Base-by-base conservation (phyloP, 2,329 filamentous ascomycete species). In the Beauveria caledonica region DNA sequence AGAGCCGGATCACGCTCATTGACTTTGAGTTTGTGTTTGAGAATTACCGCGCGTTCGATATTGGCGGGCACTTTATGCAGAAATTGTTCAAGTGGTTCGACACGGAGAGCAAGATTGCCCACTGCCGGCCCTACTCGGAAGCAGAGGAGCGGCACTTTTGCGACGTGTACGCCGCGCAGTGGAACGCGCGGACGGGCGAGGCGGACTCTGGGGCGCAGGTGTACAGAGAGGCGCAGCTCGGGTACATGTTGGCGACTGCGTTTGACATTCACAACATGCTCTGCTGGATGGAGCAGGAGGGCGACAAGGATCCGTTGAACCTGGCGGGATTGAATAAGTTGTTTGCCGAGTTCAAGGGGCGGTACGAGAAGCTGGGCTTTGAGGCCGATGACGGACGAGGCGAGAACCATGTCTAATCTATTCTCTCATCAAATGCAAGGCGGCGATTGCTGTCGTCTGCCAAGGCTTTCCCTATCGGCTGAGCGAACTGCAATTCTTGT, bases 211-310 rank as follows among this genome's bases (percentile, higher is more conserved):
- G 44, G 9, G 60, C 60, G 36, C 62, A 62, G 57, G 58, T 66
- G 7, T 54, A 60, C 46, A 17, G 44, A 5, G 63, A 64, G 55
- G 50, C 63, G 19, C 59, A 62, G 58, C 59, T 57, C 21, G 63
- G 63, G 13, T 64, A 60, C 39, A 29, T 63, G 63, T 57, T 66
- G 51, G 64, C 64, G 13, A 61, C 61, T 13, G 46, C 64, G 9
- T 66, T 66, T 61, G 64, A 66, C 27, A 55, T 64, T 21, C 64
- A 66, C 53, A 63, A 63, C 48, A 66, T 66, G 63, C 58, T 64
- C n/a, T 60, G 58, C 49, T 64, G 51, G 27, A 65, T 63, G 60
- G 46, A 60, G 17, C 27, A 62, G 10, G 29, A 33, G 44, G 44
- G 23, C 2, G 58, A 62, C 13, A 58, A 51, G 36, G 62, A 64